Base-by-base conservation (phyloP, 805 yeast species). In the Kuraishia ogatae region DNA sequence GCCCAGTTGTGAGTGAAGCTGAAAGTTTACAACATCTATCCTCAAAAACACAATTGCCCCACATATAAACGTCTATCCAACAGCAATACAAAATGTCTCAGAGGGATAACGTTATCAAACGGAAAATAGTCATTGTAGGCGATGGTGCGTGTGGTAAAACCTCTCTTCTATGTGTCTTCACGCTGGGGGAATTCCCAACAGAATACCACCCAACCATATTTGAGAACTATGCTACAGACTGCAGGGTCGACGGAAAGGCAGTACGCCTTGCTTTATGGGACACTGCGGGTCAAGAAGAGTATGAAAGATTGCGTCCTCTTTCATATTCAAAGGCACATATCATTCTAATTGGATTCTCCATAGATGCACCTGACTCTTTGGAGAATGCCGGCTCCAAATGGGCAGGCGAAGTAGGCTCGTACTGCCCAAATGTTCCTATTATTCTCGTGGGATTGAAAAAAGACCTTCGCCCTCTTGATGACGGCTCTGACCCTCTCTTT, bases 141-240 rank as follows among this genome's bases (percentile, higher is more conserved):
- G 97, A 91, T 70, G 97, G 97, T 54, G 96, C 96, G 1, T 89
- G 97, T 69, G 97, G 97, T 11, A 91, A 91, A 70, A 91, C 97
- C 0, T 90, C 96, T 1, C 73, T 91, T 46, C 74, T 91, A n/a
- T 88, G 89, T 64, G 97, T 91, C 21, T 92, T 92, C 72, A 89
- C 97, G 0, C 69, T 91, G 39, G 97, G 97, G 0, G 96, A 89
- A 66, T 92, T 92, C 64, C 97, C 97, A 0, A 84, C 92, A 49
- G 96, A 87, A 64, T 86, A 90, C 68, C 96, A 89, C 61, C 97
- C 97, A 2, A 91, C 97, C 0, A 97, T 91, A 5, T 91, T 92
- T 68, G 97, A 91, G 62, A 91, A 92, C 68, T 90, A 92, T 67
- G 97, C 91, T 17, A 90, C 97, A 1, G 96, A 90, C 64, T 91